These are phyloP conservation scores for Colletotrichum liaoningense DNA, from an alignment of 2,329 filamentous ascomycete genomes.

Conservation along the genomic window DNA sequence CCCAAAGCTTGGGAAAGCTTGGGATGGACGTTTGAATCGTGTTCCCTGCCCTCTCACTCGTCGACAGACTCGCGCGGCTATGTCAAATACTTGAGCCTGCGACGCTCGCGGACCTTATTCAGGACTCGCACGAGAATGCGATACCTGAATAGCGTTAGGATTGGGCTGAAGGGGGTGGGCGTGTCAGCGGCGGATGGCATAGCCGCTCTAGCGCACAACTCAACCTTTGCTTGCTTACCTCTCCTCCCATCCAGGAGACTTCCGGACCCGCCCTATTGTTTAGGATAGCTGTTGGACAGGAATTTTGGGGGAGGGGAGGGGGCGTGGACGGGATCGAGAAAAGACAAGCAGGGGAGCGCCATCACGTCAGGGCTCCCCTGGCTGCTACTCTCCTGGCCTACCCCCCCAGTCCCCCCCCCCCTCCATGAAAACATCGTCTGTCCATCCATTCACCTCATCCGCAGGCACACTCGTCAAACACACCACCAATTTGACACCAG, in stretches of 20 bases:
- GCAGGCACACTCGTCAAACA: constrained; percentile 11
- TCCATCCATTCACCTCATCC: constrained; percentile 19
- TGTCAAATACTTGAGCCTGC: constrained; percentile 24
- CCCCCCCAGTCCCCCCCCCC: neutral
- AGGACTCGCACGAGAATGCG: constrained; percentile 8
- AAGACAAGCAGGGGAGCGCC: constrained; percentile 11
- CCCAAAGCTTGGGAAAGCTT: constrained; percentile 5
- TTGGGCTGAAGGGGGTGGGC: constrained; percentile 31
- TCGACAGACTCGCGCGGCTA: constrained; percentile 26
- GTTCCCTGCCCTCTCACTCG: constrained; percentile 21
- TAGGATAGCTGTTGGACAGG: constrained; percentile 23
- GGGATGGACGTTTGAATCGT: constrained; percentile 31
- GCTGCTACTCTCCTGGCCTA: neutral
- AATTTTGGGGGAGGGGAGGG: neutral
- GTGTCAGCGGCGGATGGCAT: constrained; percentile 32
- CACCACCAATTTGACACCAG: neutral
- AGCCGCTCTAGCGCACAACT: constrained; percentile 35
- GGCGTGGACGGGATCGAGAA: constrained; percentile 21
- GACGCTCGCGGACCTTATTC: constrained; percentile 31
- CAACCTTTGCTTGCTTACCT: constrained; percentile 6
- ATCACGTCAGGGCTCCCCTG: constrained; percentile 28
- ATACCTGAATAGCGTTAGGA: constrained; percentile 28
- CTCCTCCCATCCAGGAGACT: constrained; percentile 22
- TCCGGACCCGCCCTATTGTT: constrained; percentile 27
- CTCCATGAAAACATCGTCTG: constrained; percentile 5